Evolutionary conservation across 23 red algal genomes (phyloP).

Genomic region (Agarophyton chilense): DNA sequence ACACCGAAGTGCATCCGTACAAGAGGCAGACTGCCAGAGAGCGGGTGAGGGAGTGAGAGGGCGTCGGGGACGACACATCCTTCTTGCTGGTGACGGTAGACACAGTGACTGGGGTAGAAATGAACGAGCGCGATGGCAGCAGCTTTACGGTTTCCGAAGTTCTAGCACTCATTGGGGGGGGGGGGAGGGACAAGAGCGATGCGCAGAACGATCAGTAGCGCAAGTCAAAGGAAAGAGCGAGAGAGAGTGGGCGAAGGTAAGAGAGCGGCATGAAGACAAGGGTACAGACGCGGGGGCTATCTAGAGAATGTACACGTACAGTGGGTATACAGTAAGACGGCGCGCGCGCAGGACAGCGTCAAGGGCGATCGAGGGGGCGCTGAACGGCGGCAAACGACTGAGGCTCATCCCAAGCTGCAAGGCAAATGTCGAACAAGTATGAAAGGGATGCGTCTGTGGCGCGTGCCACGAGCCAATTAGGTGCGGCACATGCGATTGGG

Average conservation of each 20-base stretch:
- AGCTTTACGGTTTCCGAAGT: constrained; percentile 17
- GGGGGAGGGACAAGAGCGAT: not conserved
- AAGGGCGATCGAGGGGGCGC: no score
- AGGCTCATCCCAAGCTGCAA: no score
- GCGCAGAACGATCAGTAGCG: not conserved
- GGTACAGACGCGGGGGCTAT: no score
- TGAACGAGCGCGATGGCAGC: not conserved
- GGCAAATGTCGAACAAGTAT: no score
- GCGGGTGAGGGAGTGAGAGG: not conserved
- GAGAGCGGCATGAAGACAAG: not conserved
- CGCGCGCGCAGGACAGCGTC: no score
- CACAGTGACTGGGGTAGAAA: not conserved
- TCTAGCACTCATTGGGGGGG: not conserved
- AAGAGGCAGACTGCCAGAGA: constrained; percentile 54
- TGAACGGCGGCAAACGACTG: no score
- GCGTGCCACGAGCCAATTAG: no score
- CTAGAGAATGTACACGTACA: no score
- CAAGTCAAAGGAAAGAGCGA: not conserved
- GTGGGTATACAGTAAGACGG: no score
- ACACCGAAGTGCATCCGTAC: constrained; percentile 73
- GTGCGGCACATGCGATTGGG: no score
- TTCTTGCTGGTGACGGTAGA: constrained; percentile 19
- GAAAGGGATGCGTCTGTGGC: no score
- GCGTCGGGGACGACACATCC: not conserved
- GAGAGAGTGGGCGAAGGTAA: not conserved